Evolutionary conservation across 1,284 basidiomycete genomes (phyloP).

Genomic region (Ustilago vetiveriae): DNA sequence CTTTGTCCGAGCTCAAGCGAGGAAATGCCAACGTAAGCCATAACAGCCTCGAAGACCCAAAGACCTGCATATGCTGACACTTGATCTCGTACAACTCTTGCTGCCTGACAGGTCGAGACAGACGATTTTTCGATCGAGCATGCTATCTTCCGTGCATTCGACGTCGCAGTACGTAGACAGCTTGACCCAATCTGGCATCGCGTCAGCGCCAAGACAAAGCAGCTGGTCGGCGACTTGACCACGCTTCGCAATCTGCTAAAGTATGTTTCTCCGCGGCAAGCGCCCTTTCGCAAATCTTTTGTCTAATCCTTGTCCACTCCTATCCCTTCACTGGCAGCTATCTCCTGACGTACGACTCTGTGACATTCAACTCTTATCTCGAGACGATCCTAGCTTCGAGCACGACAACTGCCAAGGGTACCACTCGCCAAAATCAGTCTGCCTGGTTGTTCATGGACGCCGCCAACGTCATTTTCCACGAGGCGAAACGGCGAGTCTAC

Average conservation of each 20-base stretch:
- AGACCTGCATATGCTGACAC: background rate
- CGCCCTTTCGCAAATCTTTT: too few species aligned
- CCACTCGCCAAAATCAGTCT: constrained; percentile 73
- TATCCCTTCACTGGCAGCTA: constrained; percentile 71
- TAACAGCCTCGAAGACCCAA: background rate
- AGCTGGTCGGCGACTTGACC: constrained; percentile 87
- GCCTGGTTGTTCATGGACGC: constrained; percentile 89
- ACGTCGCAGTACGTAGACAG: constrained; percentile 85
- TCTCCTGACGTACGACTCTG: constrained; percentile 87
- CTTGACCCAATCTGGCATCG: constrained; percentile 96
- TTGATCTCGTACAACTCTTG: background rate
- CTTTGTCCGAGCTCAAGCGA: constrained; percentile 87
- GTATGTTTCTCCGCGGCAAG: constrained; percentile 70
- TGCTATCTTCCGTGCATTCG: constrained; percentile 93
- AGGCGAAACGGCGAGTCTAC: constrained; percentile 83
- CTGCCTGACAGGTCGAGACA: constrained; percentile 78
- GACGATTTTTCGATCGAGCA: constrained; percentile 93
- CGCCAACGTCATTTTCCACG: constrained; percentile 84
- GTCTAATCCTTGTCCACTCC: constrained; percentile 1
- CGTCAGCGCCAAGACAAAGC: constrained; percentile 88
- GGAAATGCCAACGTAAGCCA: constrained; percentile 79
- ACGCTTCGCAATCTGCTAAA: constrained; percentile 83
- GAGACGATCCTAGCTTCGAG: constrained; percentile 87
- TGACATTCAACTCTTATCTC: constrained; percentile 89
- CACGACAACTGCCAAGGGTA: constrained; percentile 67